Base-by-base conservation (phyloP, 306 rosid species). In the Vigna trinervia region DNA sequence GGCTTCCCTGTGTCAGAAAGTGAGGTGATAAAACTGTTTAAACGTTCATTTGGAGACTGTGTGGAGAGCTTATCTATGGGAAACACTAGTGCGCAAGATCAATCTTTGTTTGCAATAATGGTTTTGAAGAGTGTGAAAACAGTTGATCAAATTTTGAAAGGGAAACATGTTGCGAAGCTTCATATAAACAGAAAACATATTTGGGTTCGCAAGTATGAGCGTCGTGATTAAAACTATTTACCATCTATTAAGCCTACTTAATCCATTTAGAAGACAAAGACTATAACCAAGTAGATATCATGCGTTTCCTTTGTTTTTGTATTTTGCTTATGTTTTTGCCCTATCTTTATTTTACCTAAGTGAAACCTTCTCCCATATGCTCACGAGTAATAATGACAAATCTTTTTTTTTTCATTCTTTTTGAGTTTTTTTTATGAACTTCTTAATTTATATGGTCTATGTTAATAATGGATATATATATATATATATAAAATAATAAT, bases 161-260 rank as follows among this genome's bases (percentile, higher is more conserved):
- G 93, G 3, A 74, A 56, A 5, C 82, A 65, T 0, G 83, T 92
- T 30, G 67, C 89, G 0, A 92, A 89, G 76, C 87, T 84, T 64
- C 81, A 80, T n/a, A 43, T 87, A 20, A 82, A 85, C 11, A 88
- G 97, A 6, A 89, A 88, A 22, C 88, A 89, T 54, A 88, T 92
- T 0, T 92, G 93, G 95, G 90, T 87, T 75, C 85, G 93, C 30
- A 90, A 88, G 73, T 87, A 86, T 26, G 91, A 82, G 19, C 89
- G 84, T 1, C 84, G 93, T 8, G 47, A 22, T 1, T 76, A 17
- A 54, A 61, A 7, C 36, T 34, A n/a, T 43, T 1, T 5, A 5
- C 6, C 6, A 28, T 41, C 9, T 15, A 5, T 1, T 28, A 30
- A 50, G 7, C 7, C n/a, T 28, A n/a, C 6, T 12, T 22, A 17